Percentiles rank a stretch among this genome's conserved stretches.
Conservation (phyloP, 2,329 filamentous ascomycete species). For the Dactylellina parvicollis region DNA sequence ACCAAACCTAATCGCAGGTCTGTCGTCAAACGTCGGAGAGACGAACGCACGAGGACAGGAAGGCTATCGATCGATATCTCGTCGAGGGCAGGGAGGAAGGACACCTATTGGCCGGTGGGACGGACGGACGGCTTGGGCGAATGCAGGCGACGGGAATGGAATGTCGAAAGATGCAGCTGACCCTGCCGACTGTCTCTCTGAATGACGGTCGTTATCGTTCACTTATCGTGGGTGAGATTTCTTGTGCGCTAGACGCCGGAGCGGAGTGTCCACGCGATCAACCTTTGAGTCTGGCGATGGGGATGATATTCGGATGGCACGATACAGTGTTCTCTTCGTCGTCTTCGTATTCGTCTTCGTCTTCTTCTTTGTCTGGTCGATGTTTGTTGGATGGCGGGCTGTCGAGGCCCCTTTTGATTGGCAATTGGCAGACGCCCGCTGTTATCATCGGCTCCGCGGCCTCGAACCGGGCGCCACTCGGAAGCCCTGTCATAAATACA, state of each 20-base stretch:
- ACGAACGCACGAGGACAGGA: not conserved
- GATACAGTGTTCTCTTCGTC: not conserved
- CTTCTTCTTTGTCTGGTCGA: no score
- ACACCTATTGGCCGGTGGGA: constrained; percentile 4
- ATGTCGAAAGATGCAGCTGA: constrained; percentile 19
- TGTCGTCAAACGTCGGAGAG: not conserved
- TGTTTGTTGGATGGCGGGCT: not conserved
- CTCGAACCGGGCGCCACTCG: constrained; percentile 21
- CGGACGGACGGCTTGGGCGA: not conserved
- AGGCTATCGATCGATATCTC: not conserved
- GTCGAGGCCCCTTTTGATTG: constrained; percentile 16
- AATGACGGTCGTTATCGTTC: not conserved
- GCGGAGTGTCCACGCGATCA: constrained; percentile 8
- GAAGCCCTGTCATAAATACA: constrained; percentile 3
- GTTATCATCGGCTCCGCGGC: constrained; percentile 32
- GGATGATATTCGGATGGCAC: not conserved
- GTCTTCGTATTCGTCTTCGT: no score
- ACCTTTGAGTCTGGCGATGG: not conserved
- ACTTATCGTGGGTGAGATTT: not conserved
- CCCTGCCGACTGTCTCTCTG: not conserved
- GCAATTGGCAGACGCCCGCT: no score
- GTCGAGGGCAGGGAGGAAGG: no score
- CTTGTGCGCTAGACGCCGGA: not conserved
- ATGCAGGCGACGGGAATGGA: constrained; percentile 23
- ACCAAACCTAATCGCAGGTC: no score